A percentile compares a stretch with the other conserved stretches of the same genome.
Conservation (phyloP, 129 eudicot species). For the Tanacetum coccineum region DNA sequence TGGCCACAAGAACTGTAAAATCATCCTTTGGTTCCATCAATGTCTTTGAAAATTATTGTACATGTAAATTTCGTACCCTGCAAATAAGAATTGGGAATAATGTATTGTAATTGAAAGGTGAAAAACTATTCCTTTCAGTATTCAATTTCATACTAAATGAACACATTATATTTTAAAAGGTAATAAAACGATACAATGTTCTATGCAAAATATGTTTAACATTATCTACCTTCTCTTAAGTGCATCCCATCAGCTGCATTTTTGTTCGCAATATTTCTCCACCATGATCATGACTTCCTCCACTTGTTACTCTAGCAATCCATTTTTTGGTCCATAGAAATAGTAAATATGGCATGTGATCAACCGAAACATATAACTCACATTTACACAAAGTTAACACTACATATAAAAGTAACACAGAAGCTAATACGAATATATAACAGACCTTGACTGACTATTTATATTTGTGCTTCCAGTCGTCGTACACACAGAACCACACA, state of each 20-base stretch:
- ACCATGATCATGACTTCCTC: too few relatives aligned
- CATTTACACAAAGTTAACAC: not conserved
- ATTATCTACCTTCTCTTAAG: slow-evolving; percentile 62
- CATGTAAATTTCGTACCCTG: too few relatives aligned
- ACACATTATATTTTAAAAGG: not conserved
- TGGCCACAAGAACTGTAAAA: too few relatives aligned
- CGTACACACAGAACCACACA: slow-evolving; percentile 78
- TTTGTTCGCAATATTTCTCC: slow-evolving; percentile 44
- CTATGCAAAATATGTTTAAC: not conserved
- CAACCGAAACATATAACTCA: too few relatives aligned
- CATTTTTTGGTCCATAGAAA: too few relatives aligned
- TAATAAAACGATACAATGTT: slow-evolving; percentile 1
- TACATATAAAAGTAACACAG: slow-evolving; percentile 13
- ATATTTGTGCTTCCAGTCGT: slow-evolving; percentile 99
- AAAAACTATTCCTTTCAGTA: too few relatives aligned
- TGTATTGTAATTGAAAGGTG: too few relatives aligned
- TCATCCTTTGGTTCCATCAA: too few relatives aligned
- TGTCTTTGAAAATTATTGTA: too few relatives aligned
- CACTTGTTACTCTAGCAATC: too few relatives aligned
- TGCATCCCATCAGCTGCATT: slow-evolving; percentile 97
- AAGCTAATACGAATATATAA: not conserved
- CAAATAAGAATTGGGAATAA: too few relatives aligned
- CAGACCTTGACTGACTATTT: slow-evolving; percentile 93
- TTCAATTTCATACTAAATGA: not conserved
- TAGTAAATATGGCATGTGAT: too few relatives aligned